Conservation (phyloP, 768 basidiomycete species). For the Mycena olivaceomarginata region DNA sequence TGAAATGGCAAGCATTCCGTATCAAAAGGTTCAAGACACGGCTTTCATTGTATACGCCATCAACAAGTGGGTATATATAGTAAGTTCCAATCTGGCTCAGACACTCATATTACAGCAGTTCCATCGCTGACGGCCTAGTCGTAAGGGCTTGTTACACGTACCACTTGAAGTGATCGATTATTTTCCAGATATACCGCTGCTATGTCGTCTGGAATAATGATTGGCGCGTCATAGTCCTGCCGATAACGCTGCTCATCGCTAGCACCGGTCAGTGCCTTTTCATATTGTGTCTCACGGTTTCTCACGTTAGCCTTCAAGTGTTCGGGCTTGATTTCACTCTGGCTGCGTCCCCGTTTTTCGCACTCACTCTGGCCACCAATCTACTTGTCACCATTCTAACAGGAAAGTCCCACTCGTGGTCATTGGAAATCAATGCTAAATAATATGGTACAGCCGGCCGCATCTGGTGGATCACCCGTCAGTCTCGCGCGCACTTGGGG, state of each 20-base stretch:
- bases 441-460: conserved; percentile 48
- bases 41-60: conserved; percentile 55
- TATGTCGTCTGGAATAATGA: conserved; percentile 55
- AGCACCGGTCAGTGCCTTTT: conserved; percentile 48
- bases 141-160: conserved; percentile 41
- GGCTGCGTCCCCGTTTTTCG: conserved; percentile 51
- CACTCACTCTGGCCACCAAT: conserved; percentile 54
- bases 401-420: conserved; percentile 42
- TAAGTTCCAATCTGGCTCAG: background rate
- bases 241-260: conserved; percentile 49
- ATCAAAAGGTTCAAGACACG: conserved; percentile 49
- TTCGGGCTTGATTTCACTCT: conserved; percentile 49
- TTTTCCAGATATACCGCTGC: conserved; percentile 56
- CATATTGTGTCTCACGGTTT: background rate
- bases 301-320: background rate
- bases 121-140: conserved; percentile 54
- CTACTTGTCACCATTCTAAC: conserved; percentile 54
- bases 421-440: background rate
- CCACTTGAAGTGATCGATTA: background rate
- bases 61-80: conserved; percentile 54
- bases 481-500: conserved; percentile 51
- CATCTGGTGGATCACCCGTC: conserved; percentile 56
- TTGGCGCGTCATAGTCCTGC: conserved; percentile 52
- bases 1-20: conserved; percentile 48
- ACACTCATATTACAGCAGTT: conserved; percentile 41